Percentiles rank a stretch among this genome's conserved stretches.
phyloP scores from a whole-genome alignment of 1,284 basidiomycete species.

The Puccinia polysora region DNA sequence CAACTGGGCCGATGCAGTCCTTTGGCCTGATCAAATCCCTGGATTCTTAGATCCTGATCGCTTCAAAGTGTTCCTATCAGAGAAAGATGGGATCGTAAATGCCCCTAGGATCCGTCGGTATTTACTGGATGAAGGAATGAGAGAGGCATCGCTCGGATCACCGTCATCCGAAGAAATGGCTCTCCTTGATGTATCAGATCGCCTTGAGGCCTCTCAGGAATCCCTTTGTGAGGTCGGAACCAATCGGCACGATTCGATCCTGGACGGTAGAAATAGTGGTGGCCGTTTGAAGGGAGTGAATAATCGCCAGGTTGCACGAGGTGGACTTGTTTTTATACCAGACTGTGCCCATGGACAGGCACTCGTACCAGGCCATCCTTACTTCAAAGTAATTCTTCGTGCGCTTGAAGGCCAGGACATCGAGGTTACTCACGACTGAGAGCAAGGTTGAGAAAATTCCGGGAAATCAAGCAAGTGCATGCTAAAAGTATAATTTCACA shows the following conservation, averaged over 20 bases:
- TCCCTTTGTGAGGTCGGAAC: slow-evolving; percentile 8
- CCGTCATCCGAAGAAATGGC: not conserved
- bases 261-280: not conserved
- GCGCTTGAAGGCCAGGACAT: slow-evolving; percentile 35
- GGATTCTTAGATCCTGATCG: slow-evolving; percentile 37
- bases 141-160: slow-evolving; percentile 1
- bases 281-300: not conserved
- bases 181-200: too few relatives aligned
- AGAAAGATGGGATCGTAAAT: slow-evolving; percentile 31
- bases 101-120: slow-evolving; percentile 15
- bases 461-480: too few relatives aligned
- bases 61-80: slow-evolving; percentile 27
- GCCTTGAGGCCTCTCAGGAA: too few relatives aligned
- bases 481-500: too few relatives aligned
- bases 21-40: slow-evolving; percentile 40
- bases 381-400: not conserved
- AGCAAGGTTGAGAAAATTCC: slow-evolving; percentile 5
- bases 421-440: not conserved
- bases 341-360: slow-evolving; percentile 30
- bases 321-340: slow-evolving; percentile 25
- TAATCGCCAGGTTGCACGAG: not conserved
- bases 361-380: slow-evolving; percentile 22
- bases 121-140: slow-evolving; percentile 32
- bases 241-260: slow-evolving; percentile 1
- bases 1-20: slow-evolving; percentile 14